phyloP scores from a whole-genome alignment of 1,284 basidiomycete genomes.

The Boletus semigastroideus region DNA sequence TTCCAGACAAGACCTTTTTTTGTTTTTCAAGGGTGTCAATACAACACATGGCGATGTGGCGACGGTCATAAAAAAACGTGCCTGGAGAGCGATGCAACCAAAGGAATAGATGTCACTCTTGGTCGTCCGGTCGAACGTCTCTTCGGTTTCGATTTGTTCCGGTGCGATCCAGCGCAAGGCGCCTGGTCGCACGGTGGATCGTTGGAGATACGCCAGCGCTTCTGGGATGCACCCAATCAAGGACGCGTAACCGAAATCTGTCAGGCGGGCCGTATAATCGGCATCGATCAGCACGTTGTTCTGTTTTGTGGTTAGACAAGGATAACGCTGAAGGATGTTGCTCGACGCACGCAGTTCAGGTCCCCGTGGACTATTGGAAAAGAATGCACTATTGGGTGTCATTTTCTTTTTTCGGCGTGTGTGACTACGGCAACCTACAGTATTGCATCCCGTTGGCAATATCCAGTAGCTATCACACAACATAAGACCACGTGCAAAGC shows the following conservation, averaged over 20 bases:
- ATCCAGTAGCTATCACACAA: slow-evolving; percentile 3
- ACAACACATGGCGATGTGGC: rapidly evolving
- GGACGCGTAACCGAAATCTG: slow-evolving; percentile 12
- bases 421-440: neutral
- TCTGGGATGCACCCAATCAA: slow-evolving; percentile 7
- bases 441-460: slow-evolving; percentile 14
- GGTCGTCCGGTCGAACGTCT: neutral
- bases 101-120: slow-evolving; percentile 16
- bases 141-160: slow-evolving; percentile 7
- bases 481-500: neutral
- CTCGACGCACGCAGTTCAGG: neutral
- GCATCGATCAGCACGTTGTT: slow-evolving; percentile 19
- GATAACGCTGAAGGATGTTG: neutral
- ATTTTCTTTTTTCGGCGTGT: neutral
- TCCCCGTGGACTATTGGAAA: neutral
- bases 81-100: slow-evolving; percentile 12
- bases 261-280: slow-evolving; percentile 10
- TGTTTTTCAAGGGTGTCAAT: neutral
- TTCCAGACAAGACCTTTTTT: slow-evolving; percentile 7
- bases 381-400: neutral
- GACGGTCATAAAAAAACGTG: neutral
- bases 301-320: neutral
- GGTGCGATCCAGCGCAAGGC: slow-evolving; percentile 16
- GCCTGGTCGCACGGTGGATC: slow-evolving; percentile 10
- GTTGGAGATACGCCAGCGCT: slow-evolving; percentile 14